Percentiles rank a stretch among this genome's conserved stretches.
These are phyloP conservation scores for Lodderomyces metapsilosis DNA, from an alignment of 1,139 yeast genomes.

Conservation along the genomic window DNA sequence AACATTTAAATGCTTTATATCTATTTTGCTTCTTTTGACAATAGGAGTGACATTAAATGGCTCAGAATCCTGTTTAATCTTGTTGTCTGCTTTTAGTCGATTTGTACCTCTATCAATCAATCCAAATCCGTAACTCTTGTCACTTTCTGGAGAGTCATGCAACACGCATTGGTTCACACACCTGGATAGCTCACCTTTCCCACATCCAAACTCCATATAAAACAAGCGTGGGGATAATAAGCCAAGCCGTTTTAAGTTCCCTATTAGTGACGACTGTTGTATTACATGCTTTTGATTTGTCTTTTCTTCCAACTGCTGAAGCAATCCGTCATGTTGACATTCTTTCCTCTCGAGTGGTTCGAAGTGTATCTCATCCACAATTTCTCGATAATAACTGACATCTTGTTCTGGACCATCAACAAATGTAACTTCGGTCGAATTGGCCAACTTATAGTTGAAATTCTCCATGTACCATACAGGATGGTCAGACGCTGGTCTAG, in stretches of 20 bases:
- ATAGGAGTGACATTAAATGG: conserved; percentile 22
- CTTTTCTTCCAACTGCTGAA: conserved; percentile 42
- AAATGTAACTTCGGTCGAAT: conserved; percentile 6
- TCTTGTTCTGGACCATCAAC: conserved; percentile 10
- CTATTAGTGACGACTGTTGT: conserved; percentile 81
- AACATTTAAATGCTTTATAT: conserved; percentile 71
- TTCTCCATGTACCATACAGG: conserved; percentile 47
- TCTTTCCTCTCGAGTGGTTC: conserved; percentile 12
- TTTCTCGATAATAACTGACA: neutral
- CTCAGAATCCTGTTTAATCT: conserved; percentile 54
- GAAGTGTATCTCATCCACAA: conserved; percentile 15
- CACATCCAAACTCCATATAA: conserved; percentile 85
- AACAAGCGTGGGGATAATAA: conserved; percentile 38
- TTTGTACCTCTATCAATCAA: conserved; percentile 77
- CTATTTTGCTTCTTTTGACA: conserved; percentile 61
- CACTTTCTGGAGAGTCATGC: conserved; percentile 20
- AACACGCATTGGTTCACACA: conserved; percentile 55
- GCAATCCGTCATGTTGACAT: conserved; percentile 30
- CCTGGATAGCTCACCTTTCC: conserved; percentile 79
- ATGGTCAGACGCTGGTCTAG: conserved; percentile 26
- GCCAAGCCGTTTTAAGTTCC: conserved; percentile 52
- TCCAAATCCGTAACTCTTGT: conserved; percentile 44
- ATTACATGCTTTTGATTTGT: conserved; percentile 70
- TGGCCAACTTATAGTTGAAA: conserved; percentile 25
- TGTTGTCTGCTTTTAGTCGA: conserved; percentile 74